Evolutionary conservation across 495 filamentous ascomycete species (phyloP).

Genomic region (Lasiosphaeria miniovina): DNA sequence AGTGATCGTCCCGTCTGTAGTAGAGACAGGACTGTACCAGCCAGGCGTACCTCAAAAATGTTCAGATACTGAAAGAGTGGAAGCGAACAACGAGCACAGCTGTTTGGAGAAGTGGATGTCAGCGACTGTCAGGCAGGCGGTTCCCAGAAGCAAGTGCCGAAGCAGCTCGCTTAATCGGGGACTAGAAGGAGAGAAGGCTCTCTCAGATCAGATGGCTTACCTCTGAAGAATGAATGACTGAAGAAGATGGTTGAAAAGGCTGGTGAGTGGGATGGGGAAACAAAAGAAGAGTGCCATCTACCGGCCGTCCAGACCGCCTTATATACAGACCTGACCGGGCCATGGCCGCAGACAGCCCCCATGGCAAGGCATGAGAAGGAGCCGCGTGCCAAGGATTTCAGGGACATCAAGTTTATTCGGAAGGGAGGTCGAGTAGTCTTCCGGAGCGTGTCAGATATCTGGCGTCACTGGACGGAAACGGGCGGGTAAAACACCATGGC

Average conservation of each 20-base stretch:
- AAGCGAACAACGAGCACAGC: conserved; percentile 53
- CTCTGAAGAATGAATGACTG: conserved; percentile 52
- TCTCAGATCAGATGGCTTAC: conserved; percentile 22
- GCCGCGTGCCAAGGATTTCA: conserved; percentile 40
- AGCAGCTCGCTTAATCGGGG: not conserved
- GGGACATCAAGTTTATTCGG: conserved; percentile 37
- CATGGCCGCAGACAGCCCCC: conserved; percentile 20
- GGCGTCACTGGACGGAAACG: conserved; percentile 33
- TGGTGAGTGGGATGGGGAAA: conserved; percentile 41
- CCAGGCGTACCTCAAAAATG: conserved; percentile 40
- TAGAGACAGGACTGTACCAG: not conserved
- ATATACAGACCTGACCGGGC: conserved; percentile 34
- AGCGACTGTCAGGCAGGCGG: conserved; percentile 2
- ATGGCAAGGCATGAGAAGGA: conserved; percentile 35
- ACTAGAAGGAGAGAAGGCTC: not conserved
- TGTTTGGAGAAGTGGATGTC: conserved; percentile 20
- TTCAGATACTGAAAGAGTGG: conserved; percentile 41
- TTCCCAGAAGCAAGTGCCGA: too few species aligned
- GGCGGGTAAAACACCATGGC: conserved; percentile 42
- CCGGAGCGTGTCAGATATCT: conserved; percentile 47
- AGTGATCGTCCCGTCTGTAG: conserved; percentile 11
- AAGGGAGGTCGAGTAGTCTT: conserved; percentile 38
- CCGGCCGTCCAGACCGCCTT: conserved; percentile 29
- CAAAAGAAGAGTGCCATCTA: conserved; percentile 24
- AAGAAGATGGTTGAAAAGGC: conserved; percentile 34